These are phyloP conservation scores for Psidium guajava DNA, from an alignment of 345 rosid species.

Conservation along the genomic window DNA sequence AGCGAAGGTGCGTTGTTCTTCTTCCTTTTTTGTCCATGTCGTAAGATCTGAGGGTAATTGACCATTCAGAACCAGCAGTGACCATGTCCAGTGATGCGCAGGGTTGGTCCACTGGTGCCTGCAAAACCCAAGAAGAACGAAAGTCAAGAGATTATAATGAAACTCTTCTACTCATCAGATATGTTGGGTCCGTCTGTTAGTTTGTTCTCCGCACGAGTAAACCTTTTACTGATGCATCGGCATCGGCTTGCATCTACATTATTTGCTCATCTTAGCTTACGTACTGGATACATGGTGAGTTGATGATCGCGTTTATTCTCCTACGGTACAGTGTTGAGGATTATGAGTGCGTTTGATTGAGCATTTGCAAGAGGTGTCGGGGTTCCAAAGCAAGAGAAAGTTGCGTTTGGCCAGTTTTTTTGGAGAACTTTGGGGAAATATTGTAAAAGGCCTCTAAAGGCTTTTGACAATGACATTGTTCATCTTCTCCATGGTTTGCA, in stretches of 20 bases:
- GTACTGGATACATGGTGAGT: background rate
- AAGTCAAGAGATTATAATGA: background rate
- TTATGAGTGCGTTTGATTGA: no score
- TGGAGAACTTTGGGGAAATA: no score
- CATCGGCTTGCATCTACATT: background rate
- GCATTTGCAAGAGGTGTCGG: no score
- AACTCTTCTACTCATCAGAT: background rate
- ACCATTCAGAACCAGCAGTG: slow-evolving; percentile 3
- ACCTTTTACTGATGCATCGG: background rate
- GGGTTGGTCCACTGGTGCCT: slow-evolving; percentile 93
- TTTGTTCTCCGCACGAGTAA: background rate
- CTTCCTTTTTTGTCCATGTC: background rate
- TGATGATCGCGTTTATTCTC: background rate
- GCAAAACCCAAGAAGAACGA: background rate
- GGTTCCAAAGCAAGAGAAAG: no score
- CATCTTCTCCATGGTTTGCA: no score
- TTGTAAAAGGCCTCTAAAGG: no score
- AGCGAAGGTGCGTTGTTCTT: background rate
- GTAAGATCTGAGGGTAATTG: background rate
- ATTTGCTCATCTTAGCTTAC: background rate
- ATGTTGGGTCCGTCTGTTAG: background rate
- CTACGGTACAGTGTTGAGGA: background rate
- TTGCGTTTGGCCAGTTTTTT: no score
- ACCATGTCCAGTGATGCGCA: slow-evolving; percentile 76
- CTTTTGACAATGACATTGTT: no score